Percentiles rank a stretch among this genome's conserved stretches.
These are phyloP conservation scores for Aspergillus sclerotioniger DNA, from an alignment of 495 filamentous ascomycete species.

Conservation along the genomic window DNA sequence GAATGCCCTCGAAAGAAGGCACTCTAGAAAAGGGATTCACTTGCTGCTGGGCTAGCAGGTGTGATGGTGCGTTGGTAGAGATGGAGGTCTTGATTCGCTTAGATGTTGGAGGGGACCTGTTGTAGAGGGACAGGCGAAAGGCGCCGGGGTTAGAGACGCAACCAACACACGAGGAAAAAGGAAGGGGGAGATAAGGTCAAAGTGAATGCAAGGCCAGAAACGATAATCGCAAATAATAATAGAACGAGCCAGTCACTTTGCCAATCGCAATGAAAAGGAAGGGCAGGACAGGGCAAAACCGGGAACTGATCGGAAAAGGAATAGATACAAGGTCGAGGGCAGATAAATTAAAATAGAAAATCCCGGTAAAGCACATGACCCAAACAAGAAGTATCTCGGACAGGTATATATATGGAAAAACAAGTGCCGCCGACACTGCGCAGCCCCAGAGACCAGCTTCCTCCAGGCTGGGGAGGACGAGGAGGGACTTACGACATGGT, in stretches of 20 bases:
- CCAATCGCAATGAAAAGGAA: neutral
- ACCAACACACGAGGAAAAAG: constrained; percentile 1
- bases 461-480: constrained; percentile 22
- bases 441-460: constrained; percentile 1
- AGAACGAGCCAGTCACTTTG: constrained; percentile 3
- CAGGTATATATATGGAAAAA: constrained; percentile 17
- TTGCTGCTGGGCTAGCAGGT: constrained; percentile 45
- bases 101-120: constrained; percentile 43
- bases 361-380: constrained; percentile 14
- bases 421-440: neutral
- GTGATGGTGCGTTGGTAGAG: constrained; percentile 36
- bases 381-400: neutral
- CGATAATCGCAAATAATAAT: constrained; percentile 1
- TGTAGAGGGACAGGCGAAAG: constrained; percentile 10
- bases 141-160: constrained; percentile 7
- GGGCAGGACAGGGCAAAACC: too few species aligned
- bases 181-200: constrained; percentile 2
- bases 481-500: constrained; percentile 53
- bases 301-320: neutral
- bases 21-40: constrained; percentile 42
- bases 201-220: constrained; percentile 1
- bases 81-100: constrained; percentile 46
- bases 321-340: constrained; percentile 1
- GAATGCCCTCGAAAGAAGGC: constrained; percentile 40
- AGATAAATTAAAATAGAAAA: neutral